Base-by-base conservation (phyloP, 306 rosid species). In the Gynostemma pentaphyllum region DNA sequence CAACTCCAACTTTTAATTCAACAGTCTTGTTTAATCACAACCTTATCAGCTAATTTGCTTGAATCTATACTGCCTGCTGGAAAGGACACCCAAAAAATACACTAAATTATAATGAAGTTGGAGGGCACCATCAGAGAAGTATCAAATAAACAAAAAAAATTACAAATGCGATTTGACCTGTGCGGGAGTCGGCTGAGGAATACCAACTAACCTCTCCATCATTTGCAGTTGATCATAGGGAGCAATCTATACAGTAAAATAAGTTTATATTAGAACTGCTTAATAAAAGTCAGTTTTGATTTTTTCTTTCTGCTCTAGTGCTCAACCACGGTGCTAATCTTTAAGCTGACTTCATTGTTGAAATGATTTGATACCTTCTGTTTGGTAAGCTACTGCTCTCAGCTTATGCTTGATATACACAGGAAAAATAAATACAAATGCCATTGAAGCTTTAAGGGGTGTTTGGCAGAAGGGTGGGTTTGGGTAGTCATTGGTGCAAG, bases 191-290 rank as follows among this genome's bases (percentile, higher is more conserved):
- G 73, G 74, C 53, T 28, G 73, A 75, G 75, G 84, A 78, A 66
- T 71, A 27, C 76, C 85, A 2, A 94, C 86, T 72, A 88, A 74
- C 67, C 99, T 75, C 77, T 94, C 99, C 52, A 94, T 79, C 52
- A 76, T 86, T 81, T 88, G 99, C 42, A 94, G 73, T 72, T 88
- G 96, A 73, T 92, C 96, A 68, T 88, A 88, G 45, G 96, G 96
- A 62, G 96, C 96, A 69, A 92, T 88, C 95, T 88, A 92, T 76
- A 78, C 45, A 70, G 68, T 9, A 64, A 57, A 5, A 12, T 10
- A 60, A 14, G 48, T 37, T 39, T 60, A 60, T 1, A 39, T 60
- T 15, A 39, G 30, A 36, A 39, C 46, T 34, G 8, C 6, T 7
- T 5, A 30, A 32, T 32, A 19, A 19, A 56, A 56, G 24, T 4